Conservation (phyloP, 108 stramenopile genomes). For the Stephanodiscus minutulus region DNA sequence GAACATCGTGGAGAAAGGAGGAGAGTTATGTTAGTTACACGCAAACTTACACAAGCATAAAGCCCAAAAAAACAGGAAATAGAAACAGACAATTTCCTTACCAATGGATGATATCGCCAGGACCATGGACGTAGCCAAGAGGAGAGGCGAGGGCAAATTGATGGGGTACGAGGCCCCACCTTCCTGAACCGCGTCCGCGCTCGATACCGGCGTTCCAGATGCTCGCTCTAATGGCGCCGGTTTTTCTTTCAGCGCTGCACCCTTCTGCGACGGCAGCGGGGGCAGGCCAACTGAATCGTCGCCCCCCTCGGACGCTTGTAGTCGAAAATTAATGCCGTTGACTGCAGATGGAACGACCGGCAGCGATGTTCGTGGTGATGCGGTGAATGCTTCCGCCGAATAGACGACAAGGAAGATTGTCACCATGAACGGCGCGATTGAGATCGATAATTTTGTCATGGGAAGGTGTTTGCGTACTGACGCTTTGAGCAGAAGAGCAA, state of each 20-base stretch:
- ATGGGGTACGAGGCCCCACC: slow-evolving; percentile 54
- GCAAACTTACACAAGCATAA: neutral
- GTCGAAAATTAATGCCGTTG: neutral
- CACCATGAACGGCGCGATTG: neutral
- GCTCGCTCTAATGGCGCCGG: neutral
- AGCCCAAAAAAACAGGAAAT: neutral
- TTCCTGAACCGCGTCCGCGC: neutral
- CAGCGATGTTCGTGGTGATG: neutral
- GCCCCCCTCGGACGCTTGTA: neutral
- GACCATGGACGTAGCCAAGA: slow-evolving; percentile 79
- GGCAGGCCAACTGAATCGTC: neutral
- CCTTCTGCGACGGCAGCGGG: neutral
- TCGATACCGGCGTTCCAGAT: neutral
- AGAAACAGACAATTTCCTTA: slow-evolving; percentile 17
- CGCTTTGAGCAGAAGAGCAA: too few species aligned
- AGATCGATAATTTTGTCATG: neutral
- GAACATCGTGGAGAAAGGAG: neutral
- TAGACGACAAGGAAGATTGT: neutral
- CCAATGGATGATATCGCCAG: slow-evolving; percentile 72
- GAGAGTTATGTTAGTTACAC: slow-evolving; percentile 5
- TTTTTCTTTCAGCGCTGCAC: neutral
- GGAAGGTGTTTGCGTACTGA: neutral
- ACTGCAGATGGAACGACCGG: neutral
- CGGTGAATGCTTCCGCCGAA: slow-evolving; percentile 3
- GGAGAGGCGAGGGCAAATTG: slow-evolving; percentile 73